Conservation (phyloP, 345 rosid species). For the Adansonia digitata region DNA sequence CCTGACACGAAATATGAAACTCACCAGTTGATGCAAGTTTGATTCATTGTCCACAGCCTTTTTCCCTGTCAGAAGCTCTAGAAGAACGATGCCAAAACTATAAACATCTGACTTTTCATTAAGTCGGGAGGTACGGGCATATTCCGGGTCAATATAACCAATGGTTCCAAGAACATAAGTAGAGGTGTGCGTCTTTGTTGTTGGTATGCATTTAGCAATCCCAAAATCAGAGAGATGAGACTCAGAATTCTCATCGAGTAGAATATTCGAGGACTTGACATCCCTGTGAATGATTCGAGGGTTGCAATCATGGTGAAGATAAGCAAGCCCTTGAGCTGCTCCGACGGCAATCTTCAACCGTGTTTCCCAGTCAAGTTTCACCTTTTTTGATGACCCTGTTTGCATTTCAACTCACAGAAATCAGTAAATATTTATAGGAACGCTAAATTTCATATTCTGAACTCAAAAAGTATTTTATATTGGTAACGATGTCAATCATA, state of each 20-base stretch:
- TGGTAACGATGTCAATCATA: too few relatives aligned
- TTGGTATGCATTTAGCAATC: conserved; percentile 77
- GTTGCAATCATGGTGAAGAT: conserved; percentile 95
- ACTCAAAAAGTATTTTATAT: background rate
- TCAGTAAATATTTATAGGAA: background rate
- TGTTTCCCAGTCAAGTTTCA: conserved; percentile 93
- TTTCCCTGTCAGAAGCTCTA: conserved; percentile 92
- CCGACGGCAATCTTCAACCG: conserved; percentile 85
- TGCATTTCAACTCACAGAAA: background rate
- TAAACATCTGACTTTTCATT: conserved; percentile 92
- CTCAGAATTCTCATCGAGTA: conserved; percentile 80
- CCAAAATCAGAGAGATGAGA: conserved; percentile 90
- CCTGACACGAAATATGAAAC: background rate
- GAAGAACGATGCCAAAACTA: conserved; percentile 91
- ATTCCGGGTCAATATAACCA: conserved; percentile 96
- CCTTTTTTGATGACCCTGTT: conserved; percentile 72
- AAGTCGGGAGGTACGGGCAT: conserved; percentile 79
- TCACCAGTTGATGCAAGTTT: conserved; percentile 90
- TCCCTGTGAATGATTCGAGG: conserved; percentile 91
- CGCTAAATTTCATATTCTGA: background rate
- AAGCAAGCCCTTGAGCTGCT: conserved; percentile 91
- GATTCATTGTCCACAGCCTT: conserved; percentile 91
- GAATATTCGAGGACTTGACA: conserved; percentile 87
- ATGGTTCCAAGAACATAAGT: conserved; percentile 87
- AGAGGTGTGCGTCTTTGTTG: conserved; percentile 68